A percentile compares a stretch with the other conserved stretches of the same genome.
Evolutionary conservation across 2,329 filamentous ascomycete genomes (phyloP).

Genomic region (Cephalotrichum gorgonifer): DNA sequence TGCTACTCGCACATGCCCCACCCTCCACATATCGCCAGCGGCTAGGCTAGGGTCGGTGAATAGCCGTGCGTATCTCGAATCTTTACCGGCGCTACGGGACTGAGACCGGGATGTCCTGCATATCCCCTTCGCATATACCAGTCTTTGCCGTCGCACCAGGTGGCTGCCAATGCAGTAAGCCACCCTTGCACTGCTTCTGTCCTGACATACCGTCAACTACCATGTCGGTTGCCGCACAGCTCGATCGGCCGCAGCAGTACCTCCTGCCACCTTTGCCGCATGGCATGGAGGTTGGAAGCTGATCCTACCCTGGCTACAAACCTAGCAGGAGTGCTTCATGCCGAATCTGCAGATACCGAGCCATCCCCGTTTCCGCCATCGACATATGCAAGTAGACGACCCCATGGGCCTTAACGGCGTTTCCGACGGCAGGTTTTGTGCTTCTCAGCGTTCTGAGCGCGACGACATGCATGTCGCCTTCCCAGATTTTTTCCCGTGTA

Average conservation of each 20-base stretch:
- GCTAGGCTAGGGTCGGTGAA: not conserved
- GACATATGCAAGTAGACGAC: too few relatives aligned
- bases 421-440: too few relatives aligned
- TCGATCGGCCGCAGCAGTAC: too few relatives aligned
- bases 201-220: not conserved
- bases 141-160: not conserved
- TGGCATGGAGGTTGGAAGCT: too few relatives aligned
- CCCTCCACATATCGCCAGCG: not conserved
- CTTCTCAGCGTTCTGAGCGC: not conserved
- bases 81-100: constrained; percentile 2
- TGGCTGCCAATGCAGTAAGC: not conserved
- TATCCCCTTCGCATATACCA: not conserved
- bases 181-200: not conserved
- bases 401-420: not conserved
- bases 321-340: too few relatives aligned
- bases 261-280: too few relatives aligned
- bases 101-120: not conserved
- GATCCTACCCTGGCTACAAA: too few relatives aligned
- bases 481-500: not conserved
- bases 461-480: not conserved
- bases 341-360: too few relatives aligned
- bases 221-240: too few relatives aligned
- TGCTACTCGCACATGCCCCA: too few relatives aligned
- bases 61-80: not conserved
- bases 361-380: too few relatives aligned